Evolutionary conservation across 2,329 filamentous ascomycete genomes (phyloP).

Genomic region (Diaporthe ampelina): DNA sequence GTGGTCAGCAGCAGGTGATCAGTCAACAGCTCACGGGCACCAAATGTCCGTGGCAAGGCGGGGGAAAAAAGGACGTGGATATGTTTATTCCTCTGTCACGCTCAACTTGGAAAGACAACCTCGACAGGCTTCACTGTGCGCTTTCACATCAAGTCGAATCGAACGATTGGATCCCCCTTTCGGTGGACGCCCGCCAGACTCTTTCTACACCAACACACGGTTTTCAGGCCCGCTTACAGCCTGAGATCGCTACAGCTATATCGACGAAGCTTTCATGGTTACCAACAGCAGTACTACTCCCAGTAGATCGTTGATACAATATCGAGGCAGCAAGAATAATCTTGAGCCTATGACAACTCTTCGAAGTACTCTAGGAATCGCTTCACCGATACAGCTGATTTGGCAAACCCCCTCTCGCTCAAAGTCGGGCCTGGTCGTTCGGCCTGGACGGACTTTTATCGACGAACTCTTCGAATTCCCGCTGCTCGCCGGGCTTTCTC

Average conservation of each 20-base stretch:
- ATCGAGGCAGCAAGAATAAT: neutral
- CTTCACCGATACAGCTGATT: neutral
- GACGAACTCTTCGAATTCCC: conserved; percentile 20
- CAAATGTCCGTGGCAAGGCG: neutral
- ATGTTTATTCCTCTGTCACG: neutral
- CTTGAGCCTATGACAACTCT: neutral
- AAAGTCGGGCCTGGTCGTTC: conserved; percentile 8
- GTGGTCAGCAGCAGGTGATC: neutral
- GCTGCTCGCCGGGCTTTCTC: neutral
- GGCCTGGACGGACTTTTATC: neutral
- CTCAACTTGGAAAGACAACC: neutral
- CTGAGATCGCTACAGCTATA: neutral
- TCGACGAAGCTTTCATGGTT: neutral
- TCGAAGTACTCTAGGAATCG: neutral
- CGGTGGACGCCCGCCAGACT: no score
- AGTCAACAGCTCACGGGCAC: neutral
- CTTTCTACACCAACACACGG: neutral
- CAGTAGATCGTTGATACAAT: no score
- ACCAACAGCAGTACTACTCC: neutral
- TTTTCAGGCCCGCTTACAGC: neutral
- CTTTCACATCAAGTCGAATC: neutral
- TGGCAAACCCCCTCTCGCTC: neutral
- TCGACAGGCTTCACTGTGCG: neutral
- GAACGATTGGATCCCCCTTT: neutral
- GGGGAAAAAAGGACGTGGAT: neutral